Conservation (phyloP, 2,329 filamentous ascomycete species). For the Esteya vermicola region DNA sequence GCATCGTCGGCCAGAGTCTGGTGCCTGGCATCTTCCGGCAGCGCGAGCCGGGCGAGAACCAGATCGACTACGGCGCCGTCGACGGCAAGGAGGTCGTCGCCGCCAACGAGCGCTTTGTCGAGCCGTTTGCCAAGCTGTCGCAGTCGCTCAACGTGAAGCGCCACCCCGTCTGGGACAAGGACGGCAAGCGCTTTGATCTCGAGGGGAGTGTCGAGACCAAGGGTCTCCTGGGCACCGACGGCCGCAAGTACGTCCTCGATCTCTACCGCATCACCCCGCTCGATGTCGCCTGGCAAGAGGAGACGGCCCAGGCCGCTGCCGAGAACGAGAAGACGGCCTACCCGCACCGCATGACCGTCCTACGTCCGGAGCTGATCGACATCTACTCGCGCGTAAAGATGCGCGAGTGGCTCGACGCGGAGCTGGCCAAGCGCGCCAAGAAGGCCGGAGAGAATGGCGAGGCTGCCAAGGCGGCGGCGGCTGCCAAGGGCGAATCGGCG, state of each 20-base stretch:
- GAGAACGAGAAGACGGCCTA: slow-evolving; percentile 43
- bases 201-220: slow-evolving; percentile 97
- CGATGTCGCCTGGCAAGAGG: slow-evolving; percentile 82
- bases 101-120: slow-evolving; percentile 71
- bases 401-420: slow-evolving; percentile 72
- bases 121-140: slow-evolving; percentile 79
- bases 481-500: slow-evolving; percentile 20
- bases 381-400: slow-evolving; percentile 73
- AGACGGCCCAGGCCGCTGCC: slow-evolving; percentile 32
- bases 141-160: slow-evolving; percentile 84
- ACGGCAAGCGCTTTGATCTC: slow-evolving; percentile 74
- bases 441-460: slow-evolving; percentile 15
- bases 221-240: slow-evolving; percentile 90
- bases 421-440: slow-evolving; percentile 51
- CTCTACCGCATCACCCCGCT: slow-evolving; percentile 88
- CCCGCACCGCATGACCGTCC: slow-evolving; percentile 90
- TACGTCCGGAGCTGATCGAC: slow-evolving; percentile 82
- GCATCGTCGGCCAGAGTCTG: slow-evolving; percentile 93
- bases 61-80: slow-evolving; percentile 96
- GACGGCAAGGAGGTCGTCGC: slow-evolving; percentile 94
- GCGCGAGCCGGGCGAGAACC: slow-evolving; percentile 90
- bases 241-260: slow-evolving; percentile 93
- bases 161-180: slow-evolving; percentile 97
- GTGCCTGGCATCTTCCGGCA: slow-evolving; percentile 99
- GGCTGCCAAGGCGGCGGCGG: slow-evolving; percentile 11